Evolutionary conservation across 2,329 filamentous ascomycete species (phyloP).

Genomic region (Ambrosiella beaveri): DNA sequence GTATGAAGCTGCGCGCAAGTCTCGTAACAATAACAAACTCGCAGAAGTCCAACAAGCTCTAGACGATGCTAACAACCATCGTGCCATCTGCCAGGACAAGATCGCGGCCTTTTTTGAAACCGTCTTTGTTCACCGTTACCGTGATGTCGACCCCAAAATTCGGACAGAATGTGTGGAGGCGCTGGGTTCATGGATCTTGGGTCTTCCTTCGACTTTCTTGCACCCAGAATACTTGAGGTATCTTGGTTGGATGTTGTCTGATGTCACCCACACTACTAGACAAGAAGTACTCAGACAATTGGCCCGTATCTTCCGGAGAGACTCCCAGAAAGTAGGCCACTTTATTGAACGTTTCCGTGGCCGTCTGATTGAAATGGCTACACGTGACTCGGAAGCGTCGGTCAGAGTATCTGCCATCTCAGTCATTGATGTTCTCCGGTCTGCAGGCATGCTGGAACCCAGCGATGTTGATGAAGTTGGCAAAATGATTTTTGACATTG

Average conservation of each 20-base stretch:
- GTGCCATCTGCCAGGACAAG: constrained; percentile 50
- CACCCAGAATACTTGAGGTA: constrained; percentile 84
- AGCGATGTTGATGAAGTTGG: constrained; percentile 81
- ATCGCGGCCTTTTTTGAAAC: constrained; percentile 81
- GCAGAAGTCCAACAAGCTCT: constrained; percentile 56
- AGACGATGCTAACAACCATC: constrained; percentile 49
- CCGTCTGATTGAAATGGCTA: constrained; percentile 83
- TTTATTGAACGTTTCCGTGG: constrained; percentile 86
- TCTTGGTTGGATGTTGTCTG: constrained; percentile 87
- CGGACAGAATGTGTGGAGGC: constrained; percentile 76
- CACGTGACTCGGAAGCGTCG: constrained; percentile 60
- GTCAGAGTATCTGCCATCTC: constrained; percentile 70
- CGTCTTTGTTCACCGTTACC: constrained; percentile 88
- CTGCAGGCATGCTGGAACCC: constrained; percentile 74
- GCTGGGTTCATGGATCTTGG: constrained; percentile 74
- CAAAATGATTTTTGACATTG: constrained; percentile 74
- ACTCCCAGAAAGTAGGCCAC: constrained; percentile 67
- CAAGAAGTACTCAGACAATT: constrained; percentile 79
- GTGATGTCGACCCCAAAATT: constrained; percentile 81
- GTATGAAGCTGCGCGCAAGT: constrained; percentile 54
- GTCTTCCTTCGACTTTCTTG: constrained; percentile 73
- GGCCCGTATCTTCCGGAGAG: constrained; percentile 58
- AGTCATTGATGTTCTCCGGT: constrained; percentile 64
- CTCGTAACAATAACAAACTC: constrained; percentile 62
- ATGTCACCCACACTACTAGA: constrained; percentile 55